Conservation (phyloP, 1,284 basidiomycete genomes). For the Jaminaea rosea region DNA sequence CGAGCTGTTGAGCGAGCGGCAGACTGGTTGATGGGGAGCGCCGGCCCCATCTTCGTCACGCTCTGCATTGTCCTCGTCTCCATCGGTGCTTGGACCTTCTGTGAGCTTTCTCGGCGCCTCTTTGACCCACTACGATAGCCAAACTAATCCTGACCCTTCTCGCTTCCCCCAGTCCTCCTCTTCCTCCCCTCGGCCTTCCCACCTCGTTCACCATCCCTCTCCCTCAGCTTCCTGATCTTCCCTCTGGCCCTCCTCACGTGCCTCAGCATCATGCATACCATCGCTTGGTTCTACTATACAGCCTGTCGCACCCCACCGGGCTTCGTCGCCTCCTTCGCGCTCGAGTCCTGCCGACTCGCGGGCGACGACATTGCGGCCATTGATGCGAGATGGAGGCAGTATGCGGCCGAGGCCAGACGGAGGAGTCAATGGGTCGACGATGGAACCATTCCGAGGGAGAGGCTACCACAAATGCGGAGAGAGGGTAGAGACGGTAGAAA, state of each 20-base stretch:
- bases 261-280: conserved; percentile 65
- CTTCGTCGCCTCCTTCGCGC: neutral
- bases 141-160: conserved; percentile 2
- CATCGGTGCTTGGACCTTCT: conserved; percentile 67
- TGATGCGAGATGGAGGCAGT: conserved; percentile 26
- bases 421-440: neutral
- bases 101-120: conserved; percentile 52
- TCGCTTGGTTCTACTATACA: conserved; percentile 73
- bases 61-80: conserved; percentile 62
- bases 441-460: neutral
- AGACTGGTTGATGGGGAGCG: conserved; percentile 74
- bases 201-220: conserved; percentile 15
- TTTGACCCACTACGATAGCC: neutral
- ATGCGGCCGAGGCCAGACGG: conserved; percentile 23
- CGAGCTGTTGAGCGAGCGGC: conserved; percentile 66
- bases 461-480: neutral
- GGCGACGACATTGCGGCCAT: conserved; percentile 74
- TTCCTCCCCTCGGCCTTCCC: conserved; percentile 22
- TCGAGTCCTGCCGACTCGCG: neutral
- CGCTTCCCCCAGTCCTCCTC: conserved; percentile 21
- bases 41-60: conserved; percentile 75
- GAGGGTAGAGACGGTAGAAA: neutral
- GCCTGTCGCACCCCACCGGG: conserved; percentile 60
- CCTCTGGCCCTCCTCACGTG: conserved; percentile 54
- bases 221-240: conserved; percentile 20